Evolutionary conservation across 108 stramenopile genomes (phyloP), one percentile per base, ranked within the genome.

Genomic region (Conticribra guillardii): DNA sequence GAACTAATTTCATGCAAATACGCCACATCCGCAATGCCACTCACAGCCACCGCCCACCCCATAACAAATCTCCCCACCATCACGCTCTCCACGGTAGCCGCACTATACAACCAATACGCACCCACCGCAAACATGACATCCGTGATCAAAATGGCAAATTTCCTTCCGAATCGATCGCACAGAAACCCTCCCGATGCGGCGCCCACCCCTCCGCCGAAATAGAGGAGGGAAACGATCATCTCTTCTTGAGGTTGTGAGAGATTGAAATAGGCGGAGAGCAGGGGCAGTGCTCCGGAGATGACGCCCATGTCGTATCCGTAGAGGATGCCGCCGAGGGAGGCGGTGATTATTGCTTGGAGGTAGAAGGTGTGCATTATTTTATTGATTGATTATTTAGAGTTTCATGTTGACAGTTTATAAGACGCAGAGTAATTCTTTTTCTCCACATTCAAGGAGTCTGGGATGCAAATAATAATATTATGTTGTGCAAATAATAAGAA

Each of bases 301-400:
- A 84, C 79, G 30, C 90, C 90, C 81, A 89, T 73, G 48, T 91
- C 90, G 62, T 88, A 88, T 29, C 90, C 90, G 69, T 87, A 91
- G 4, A 91, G 54, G 34, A 85, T 70, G 9, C 90, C 90, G 2
- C 90, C 90, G 17, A 91, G 15, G 18, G 82, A 83, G 17, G 88
- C 87, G 11, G 81, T 79, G 55, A 58, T 22, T 16, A 85, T 87
- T 1, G 88, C 67, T 67, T 86, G 58, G 3, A 89, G 67, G 66
- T 64, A 73, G 21, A 63, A 64, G n/a, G 27, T 64, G 15, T 55
- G 58, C 71, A 73, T 73, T n/a, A n/a, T n/a, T n/a, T n/a, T n/a
- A n/a, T n/a, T n/a, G n/a, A n/a, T n/a, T n/a, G n/a, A n/a, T n/a
- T n/a, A n/a, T n/a, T n/a, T n/a, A n/a, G n/a, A n/a, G n/a, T n/a